Evolutionary conservation across 192 early-diverging fungal species (phyloP), one percentile per base, ranked within the genome.

Genomic region (Lobulomyces angularis): DNA sequence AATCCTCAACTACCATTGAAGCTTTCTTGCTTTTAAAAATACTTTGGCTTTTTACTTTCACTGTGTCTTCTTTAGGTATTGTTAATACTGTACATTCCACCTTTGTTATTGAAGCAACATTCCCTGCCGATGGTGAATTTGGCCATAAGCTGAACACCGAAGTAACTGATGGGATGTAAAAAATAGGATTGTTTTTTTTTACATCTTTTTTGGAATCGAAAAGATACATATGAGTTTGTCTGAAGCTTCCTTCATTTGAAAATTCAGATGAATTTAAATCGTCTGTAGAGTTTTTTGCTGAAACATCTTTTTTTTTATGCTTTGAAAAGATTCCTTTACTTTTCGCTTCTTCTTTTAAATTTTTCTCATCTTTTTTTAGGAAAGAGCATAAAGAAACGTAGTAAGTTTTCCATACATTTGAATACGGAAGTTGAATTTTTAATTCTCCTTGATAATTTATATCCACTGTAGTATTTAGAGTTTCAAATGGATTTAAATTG

Each of bases 381-480:
- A 24, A 14, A 28, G 23, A 36, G 14, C 37, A 50, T 61, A 11
- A 62, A 40, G 1, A 67, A 2, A 57, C 59, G 31, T 58, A 43
- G 36, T 51, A 65, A 12, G 51, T 12, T 29, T 38, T 55, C 58
- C 57, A 67, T 9, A 40, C 40, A 0, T 25, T 50, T 1, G 39
- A 33, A 33, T 67, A 66, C 7, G 61, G 49, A 14, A 33, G 38
- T 29, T 51, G 25, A 12, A 48, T 50, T 16, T 58, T 45, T 9
- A 67, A 21, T 14, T 36, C 19, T 0, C 65, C 63, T 22, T 67
- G 58, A 27, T 42, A 58, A 18, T 53, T 35, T 17, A 67, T 39
- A 17, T 62, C 59, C 3, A 23, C 35, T 21, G 42, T 38, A 37
- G 43, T 41, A 1, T 42, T 7, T 14, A 42, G 38, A 2, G 49